phyloP scores from a whole-genome alignment of 2,329 filamentous ascomycete species.

The Hortaea werneckii region DNA sequence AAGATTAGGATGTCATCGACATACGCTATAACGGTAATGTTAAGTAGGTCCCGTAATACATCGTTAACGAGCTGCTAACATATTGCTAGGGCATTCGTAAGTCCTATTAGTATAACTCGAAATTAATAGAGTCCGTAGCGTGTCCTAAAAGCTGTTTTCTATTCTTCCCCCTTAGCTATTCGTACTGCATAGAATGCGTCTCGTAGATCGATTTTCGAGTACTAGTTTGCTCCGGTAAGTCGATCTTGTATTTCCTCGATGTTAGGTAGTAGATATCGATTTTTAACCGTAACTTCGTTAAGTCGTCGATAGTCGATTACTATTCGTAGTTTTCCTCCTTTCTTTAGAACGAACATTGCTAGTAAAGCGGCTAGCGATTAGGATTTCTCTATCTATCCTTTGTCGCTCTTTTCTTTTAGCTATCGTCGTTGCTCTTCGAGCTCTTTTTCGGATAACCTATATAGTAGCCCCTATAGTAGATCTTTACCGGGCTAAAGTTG shows the following conservation, averaged over 20 bases:
- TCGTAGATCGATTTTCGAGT: constrained; percentile 16
- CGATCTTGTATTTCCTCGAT: constrained; percentile 15
- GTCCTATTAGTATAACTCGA: constrained; percentile 17
- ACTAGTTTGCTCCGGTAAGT: constrained; percentile 10
- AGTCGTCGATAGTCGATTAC: constrained; percentile 17
- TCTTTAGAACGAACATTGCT: constrained; percentile 18
- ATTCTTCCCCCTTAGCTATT: constrained; percentile 19
- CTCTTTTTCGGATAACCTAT: constrained; percentile 6
- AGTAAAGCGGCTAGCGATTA: constrained; percentile 4
- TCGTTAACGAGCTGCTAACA: constrained; percentile 22
- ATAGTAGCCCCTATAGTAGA: constrained; percentile 7
- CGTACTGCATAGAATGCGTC: constrained; percentile 16
- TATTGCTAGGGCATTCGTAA: constrained; percentile 13
- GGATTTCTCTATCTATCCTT: constrained; percentile 4
- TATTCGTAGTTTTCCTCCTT: constrained; percentile 10
- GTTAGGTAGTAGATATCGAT: constrained; percentile 16
- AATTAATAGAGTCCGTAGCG: constrained; percentile 17
- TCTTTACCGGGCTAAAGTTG: constrained; percentile 5
- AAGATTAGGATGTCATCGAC: constrained; percentile 23
- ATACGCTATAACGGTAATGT: constrained; percentile 15
- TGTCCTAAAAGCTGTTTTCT: constrained; percentile 12
- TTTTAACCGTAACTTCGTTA: constrained; percentile 21
- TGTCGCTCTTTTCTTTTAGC: constrained; percentile 3
- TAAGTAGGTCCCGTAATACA: constrained; percentile 13
- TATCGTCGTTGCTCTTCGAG: constrained; percentile 3